Evolutionary conservation across 805 yeast genomes (phyloP).

Genomic region (Jamesozyma gamospora): DNA sequence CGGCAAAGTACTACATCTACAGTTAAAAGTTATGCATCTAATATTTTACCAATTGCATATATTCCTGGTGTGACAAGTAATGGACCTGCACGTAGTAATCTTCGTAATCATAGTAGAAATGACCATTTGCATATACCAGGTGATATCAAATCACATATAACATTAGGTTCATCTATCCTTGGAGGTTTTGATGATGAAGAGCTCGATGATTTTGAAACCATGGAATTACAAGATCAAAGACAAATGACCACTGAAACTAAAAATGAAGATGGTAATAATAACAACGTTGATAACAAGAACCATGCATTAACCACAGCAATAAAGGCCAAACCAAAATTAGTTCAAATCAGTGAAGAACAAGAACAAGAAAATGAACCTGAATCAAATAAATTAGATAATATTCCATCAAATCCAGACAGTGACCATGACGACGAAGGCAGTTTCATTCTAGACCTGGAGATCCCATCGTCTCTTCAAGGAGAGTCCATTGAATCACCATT

Average conservation of each 20-base stretch:
- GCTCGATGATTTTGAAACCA: slow-evolving; percentile 26
- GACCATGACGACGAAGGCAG: slow-evolving; percentile 17
- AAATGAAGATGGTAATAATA: background rate
- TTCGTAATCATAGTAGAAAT: background rate
- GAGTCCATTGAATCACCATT: too few species aligned
- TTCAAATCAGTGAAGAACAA: slow-evolving; percentile 27
- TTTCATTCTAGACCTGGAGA: slow-evolving; percentile 24
- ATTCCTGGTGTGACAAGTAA: slow-evolving; percentile 76
- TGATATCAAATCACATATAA: slow-evolving; percentile 28
- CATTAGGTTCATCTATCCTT: slow-evolving; percentile 36
- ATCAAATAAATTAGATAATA: background rate
- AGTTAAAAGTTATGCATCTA: slow-evolving; percentile 73
- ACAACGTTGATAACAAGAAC: background rate
- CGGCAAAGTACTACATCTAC: slow-evolving; percentile 48
- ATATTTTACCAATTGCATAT: slow-evolving; percentile 83
- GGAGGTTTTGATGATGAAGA: slow-evolving; percentile 30
- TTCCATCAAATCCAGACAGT: background rate
- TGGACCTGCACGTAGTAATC: background rate
- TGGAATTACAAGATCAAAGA: background rate
- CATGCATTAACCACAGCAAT: slow-evolving; percentile 51
- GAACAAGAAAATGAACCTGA: slow-evolving; percentile 3
- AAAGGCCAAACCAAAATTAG: slow-evolving; percentile 62
- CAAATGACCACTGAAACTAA: background rate
- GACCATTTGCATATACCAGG: slow-evolving; percentile 9
- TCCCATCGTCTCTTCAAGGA: slow-evolving; percentile 7